Conservation (phyloP, 352 stramenopile genomes). For the Pythium vanterpoolii region DNA sequence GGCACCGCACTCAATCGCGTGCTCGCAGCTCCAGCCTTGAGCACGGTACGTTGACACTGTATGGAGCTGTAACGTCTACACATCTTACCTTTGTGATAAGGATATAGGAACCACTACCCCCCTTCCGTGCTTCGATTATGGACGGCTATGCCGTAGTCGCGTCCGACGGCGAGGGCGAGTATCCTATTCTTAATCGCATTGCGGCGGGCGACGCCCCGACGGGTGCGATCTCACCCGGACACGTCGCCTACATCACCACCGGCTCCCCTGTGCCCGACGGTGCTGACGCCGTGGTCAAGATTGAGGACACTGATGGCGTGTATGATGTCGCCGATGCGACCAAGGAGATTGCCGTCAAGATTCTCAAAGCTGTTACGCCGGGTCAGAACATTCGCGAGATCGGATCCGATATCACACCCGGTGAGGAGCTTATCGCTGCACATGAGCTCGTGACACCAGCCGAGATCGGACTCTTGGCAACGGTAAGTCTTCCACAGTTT, state of each 20-base stretch:
- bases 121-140: conserved; percentile 97
- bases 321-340: conserved; percentile 25
- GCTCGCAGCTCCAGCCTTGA: conserved; percentile 48
- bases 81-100: background rate
- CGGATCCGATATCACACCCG: conserved; percentile 89
- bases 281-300: conserved; percentile 92
- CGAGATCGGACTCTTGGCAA: conserved; percentile 91
- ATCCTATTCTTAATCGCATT: conserved; percentile 64
- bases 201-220: conserved; percentile 53
- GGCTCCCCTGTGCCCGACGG: conserved; percentile 88
- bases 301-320: conserved; percentile 89
- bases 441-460: conserved; percentile 77
- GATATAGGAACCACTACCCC: conserved; percentile 86
- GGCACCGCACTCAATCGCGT: conserved; percentile 45
- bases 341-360: conserved; percentile 53
- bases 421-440: conserved; percentile 71
- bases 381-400: conserved; percentile 83
- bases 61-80: background rate
- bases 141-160: conserved; percentile 95
- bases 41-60: conserved; percentile 24
- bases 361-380: conserved; percentile 50
- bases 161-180: conserved; percentile 76
- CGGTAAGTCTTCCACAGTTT: conserved; percentile 37
- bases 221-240: conserved; percentile 33
- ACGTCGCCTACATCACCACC: conserved; percentile 94